phyloP scores from a whole-genome alignment of 2,329 filamentous ascomycete species.

The Xylaria sp. region DNA sequence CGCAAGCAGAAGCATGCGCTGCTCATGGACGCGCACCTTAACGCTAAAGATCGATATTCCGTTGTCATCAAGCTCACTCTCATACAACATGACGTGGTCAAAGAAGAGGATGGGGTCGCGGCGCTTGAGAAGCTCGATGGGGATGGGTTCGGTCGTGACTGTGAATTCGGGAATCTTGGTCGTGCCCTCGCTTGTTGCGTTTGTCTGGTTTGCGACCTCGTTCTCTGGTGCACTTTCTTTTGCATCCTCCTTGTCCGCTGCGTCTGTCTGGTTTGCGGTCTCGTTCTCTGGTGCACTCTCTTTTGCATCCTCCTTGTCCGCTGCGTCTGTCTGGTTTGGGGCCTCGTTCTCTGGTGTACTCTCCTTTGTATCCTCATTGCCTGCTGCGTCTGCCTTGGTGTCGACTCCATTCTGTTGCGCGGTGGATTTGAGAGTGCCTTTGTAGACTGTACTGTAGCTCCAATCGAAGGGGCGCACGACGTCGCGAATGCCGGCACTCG shows the following conservation, averaged over 20 bases:
- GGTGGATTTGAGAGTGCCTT: slow-evolving; percentile 54
- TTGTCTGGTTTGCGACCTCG: too few species aligned
- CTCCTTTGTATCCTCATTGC: neutral
- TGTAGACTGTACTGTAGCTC: slow-evolving; percentile 90
- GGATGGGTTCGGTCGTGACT: slow-evolving; percentile 52
- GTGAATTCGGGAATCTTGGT: slow-evolving; percentile 10
- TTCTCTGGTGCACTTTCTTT: neutral
- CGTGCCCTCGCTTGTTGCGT: too few species aligned
- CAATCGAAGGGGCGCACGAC: slow-evolving; percentile 96
- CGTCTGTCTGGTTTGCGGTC: neutral
- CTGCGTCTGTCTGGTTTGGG: neutral
- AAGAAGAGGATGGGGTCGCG: slow-evolving; percentile 95
- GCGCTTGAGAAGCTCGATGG: slow-evolving; percentile 77
- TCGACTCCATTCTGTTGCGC: neutral
- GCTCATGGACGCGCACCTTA: slow-evolving; percentile 90
- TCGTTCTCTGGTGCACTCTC: neutral
- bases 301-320: neutral
- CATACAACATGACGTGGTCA: slow-evolving; percentile 92
- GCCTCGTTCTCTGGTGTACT: neutral
- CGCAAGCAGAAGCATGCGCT: slow-evolving; percentile 75
- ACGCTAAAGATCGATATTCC: slow-evolving; percentile 85
- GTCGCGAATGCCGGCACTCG: slow-evolving; percentile 82
- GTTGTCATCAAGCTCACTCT: slow-evolving; percentile 97
- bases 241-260: neutral
- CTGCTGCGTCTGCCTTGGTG: neutral